Conservation (phyloP, 2,329 filamentous ascomycete genomes). For the Apiospora arundinis region DNA sequence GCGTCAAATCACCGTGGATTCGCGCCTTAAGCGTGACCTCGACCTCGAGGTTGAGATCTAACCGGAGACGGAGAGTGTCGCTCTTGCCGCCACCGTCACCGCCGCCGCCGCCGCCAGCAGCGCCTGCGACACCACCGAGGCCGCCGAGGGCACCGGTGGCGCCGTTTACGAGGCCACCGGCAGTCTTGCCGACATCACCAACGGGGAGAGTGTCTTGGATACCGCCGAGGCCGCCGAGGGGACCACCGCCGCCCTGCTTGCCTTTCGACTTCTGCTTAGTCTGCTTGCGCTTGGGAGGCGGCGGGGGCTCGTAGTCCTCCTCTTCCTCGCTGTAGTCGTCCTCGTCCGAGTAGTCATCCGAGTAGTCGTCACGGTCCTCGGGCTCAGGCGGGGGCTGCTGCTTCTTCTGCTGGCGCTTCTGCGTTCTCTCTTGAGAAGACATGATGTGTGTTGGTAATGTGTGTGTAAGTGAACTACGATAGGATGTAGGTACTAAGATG, state of each 20-base stretch:
- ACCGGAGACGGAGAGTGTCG: constrained; percentile 72
- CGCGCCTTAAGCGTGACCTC: constrained; percentile 87
- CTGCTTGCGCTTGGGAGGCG: constrained; percentile 32
- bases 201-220: constrained; percentile 37
- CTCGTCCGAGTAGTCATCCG: constrained; percentile 28
- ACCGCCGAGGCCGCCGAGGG: constrained; percentile 36
- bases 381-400: constrained; percentile 35
- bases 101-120: constrained; percentile 30
- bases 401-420: constrained; percentile 36
- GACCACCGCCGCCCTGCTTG: constrained; percentile 31
- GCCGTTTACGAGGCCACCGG: constrained; percentile 36
- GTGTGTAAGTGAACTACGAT: background rate
- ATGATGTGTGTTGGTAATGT: background rate
- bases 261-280: constrained; percentile 32
- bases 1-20: constrained; percentile 82
- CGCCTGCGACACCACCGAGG: constrained; percentile 36
- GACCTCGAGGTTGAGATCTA: constrained; percentile 83
- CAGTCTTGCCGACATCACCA: constrained; percentile 39
- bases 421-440: constrained; percentile 22
- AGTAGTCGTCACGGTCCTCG: constrained; percentile 29
- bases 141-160: constrained; percentile 36
- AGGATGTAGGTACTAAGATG: background rate
- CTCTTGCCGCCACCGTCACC: constrained; percentile 41
- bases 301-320: constrained; percentile 37
- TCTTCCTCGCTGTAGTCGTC: constrained; percentile 34